phyloP scores from a whole-genome alignment of 2,329 filamentous ascomycete genomes.

The Ceratocystis lukuohia region DNA sequence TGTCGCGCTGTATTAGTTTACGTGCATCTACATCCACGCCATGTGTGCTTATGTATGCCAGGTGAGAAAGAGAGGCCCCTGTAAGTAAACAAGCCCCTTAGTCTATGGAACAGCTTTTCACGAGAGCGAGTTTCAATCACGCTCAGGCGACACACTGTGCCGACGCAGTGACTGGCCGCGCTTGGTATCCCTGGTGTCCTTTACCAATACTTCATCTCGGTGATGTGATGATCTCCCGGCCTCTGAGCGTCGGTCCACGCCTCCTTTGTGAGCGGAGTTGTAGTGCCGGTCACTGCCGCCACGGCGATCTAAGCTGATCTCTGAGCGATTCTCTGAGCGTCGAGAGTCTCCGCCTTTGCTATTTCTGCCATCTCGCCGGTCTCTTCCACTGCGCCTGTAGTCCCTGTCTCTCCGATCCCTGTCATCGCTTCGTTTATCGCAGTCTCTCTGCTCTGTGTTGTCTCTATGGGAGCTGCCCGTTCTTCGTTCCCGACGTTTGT shows the following conservation, averaged over 20 bases:
- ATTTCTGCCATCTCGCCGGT: background rate
- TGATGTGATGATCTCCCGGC: background rate
- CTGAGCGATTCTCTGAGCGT: background rate
- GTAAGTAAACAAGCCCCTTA: background rate
- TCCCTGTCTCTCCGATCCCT: background rate
- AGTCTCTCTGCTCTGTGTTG: background rate
- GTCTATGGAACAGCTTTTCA: background rate
- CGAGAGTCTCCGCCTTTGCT: background rate
- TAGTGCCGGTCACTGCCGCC: background rate
- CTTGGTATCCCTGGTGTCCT: background rate
- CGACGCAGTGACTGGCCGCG: background rate
- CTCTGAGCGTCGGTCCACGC: background rate
- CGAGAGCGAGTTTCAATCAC: background rate
- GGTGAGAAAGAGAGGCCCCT: background rate
- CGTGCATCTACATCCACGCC: background rate
- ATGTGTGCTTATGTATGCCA: background rate
- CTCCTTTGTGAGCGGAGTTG: background rate
- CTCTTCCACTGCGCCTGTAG: background rate
- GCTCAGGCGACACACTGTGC: background rate
- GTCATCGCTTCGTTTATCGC: background rate
- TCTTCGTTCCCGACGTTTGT: constrained; percentile 1
- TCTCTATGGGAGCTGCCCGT: constrained; percentile 3
- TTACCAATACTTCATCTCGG: background rate
- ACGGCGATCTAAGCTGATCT: background rate
- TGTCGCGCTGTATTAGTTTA: background rate